A percentile compares a stretch with the other conserved stretches of the same genome.
phyloP scores from a whole-genome alignment of 208 protist genomes.

The Crithidia sp. region DNA sequence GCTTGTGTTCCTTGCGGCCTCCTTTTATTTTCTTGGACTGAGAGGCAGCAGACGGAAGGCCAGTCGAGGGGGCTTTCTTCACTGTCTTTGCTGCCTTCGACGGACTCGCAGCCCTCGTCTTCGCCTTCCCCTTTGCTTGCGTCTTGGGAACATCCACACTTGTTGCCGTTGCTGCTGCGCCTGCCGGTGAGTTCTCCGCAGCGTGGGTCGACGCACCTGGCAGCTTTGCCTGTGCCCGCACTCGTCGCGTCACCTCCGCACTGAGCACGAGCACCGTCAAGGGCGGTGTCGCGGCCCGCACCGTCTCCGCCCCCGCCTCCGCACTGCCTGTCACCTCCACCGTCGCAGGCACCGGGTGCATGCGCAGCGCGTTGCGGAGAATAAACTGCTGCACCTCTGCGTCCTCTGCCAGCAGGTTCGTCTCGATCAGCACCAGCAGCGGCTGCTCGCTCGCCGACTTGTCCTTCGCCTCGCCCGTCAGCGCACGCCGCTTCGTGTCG shows the following conservation, averaged over 20 bases:
- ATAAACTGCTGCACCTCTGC: slow-evolving; percentile 40
- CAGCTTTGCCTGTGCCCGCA: slow-evolving; percentile 20
- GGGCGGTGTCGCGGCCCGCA: slow-evolving; percentile 13
- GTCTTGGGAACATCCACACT: too few species aligned
- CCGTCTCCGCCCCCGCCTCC: background rate
- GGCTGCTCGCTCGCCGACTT: background rate
- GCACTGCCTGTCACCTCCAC: slow-evolving; percentile 8
- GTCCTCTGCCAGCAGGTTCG: slow-evolving; percentile 22
- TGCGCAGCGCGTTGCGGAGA: slow-evolving; percentile 30
- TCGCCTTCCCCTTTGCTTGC: too few species aligned
- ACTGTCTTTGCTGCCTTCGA: background rate
- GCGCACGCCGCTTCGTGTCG: slow-evolving; percentile 7
- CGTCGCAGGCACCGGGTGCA: slow-evolving; percentile 28
- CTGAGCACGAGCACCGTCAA: slow-evolving; percentile 25
- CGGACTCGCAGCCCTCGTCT: too few species aligned
- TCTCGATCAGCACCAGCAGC: slow-evolving; percentile 37
- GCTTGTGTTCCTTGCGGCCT: background rate
- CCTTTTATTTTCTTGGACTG: background rate
- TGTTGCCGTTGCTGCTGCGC: background rate
- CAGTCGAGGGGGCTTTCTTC: background rate
- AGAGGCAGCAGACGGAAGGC: background rate
- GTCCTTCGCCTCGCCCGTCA: background rate
- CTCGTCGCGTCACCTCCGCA: slow-evolving; percentile 21
- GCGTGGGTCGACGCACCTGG: slow-evolving; percentile 6
- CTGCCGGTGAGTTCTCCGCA: background rate